A percentile compares a stretch with the other conserved stretches of the same genome.
These are phyloP conservation scores for Fusarium sp. DNA, from an alignment of 2,329 filamentous ascomycete species.

Conservation along the genomic window DNA sequence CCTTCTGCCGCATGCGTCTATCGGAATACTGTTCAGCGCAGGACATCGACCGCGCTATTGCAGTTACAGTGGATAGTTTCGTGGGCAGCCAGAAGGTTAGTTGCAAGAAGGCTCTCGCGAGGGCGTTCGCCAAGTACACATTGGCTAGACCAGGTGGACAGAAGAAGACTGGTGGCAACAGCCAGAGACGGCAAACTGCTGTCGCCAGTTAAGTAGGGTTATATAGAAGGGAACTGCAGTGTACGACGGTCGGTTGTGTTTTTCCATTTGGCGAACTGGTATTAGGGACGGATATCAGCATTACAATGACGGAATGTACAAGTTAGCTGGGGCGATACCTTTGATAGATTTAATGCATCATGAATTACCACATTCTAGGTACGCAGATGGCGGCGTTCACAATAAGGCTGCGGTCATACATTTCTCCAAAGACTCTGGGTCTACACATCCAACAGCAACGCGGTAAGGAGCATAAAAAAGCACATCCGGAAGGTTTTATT, in stretches of 20 bases:
- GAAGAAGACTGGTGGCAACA: slow-evolving; percentile 39
- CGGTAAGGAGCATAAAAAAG: background rate
- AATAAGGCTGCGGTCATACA: background rate
- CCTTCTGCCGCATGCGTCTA: slow-evolving; percentile 98
- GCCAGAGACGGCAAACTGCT: slow-evolving; percentile 46
- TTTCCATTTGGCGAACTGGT: slow-evolving; percentile 29
- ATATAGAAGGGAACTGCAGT: background rate
- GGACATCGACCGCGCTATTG: slow-evolving; percentile 97
- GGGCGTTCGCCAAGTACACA: slow-evolving; percentile 96
- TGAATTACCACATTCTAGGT: slow-evolving; percentile 2
- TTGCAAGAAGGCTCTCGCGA: slow-evolving; percentile 93
- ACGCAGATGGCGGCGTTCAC: background rate
- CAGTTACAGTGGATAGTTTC: slow-evolving; percentile 95
- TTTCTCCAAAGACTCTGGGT: background rate
- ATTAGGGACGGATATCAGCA: slow-evolving; percentile 22
- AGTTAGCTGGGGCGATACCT: slow-evolving; percentile 11
- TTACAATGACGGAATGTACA: slow-evolving; percentile 32
- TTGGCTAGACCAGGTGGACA: slow-evolving; percentile 61
- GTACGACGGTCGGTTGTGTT: slow-evolving; percentile 1
- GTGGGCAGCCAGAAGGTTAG: slow-evolving; percentile 96
- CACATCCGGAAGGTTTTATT: background rate
- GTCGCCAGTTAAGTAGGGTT: slow-evolving; percentile 42
- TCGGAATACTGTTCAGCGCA: slow-evolving; percentile 90
- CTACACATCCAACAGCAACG: background rate
- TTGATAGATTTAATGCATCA: slow-evolving; percentile 37